Evolutionary conservation across 257 asterid species (phyloP), one percentile per base, ranked within the genome.

Genomic region (Nicotiana sylvestris): DNA sequence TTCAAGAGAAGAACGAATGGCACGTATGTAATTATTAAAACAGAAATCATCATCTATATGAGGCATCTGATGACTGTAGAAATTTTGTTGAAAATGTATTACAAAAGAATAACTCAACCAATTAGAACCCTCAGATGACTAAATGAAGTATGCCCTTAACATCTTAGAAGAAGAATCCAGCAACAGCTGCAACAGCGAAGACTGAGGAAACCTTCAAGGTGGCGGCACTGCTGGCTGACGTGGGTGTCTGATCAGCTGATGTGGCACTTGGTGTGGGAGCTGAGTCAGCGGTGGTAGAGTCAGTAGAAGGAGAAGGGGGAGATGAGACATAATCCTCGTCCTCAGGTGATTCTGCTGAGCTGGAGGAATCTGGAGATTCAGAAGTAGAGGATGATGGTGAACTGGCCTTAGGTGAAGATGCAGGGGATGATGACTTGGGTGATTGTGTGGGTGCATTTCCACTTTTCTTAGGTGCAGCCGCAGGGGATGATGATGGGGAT

Each of bases 141-240:
- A 43, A 66, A 66, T 33, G 25, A 3, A 16, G 9, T 1, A 35
- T 67, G 8, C 6, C 27, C 25, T 67, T 33, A 35, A 9, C 53
- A 67, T 35, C 25, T 62, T 37, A 81, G 83, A 86, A 76, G 82
- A 92, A 91, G 82, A 87, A 70, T 66, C 92, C 96, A 81, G 82
- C 92, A 1, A 85, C 89, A 4, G 87, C 87, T 10, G 86, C 92
- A 27, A 86, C 86, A 11, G 77, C 90, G 25, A 87, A 66, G 12
- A 81, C 81, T 2, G 90, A 90, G 5, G 93, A 91, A 76, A 84
- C 76, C 82, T 89, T 90, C 87, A 91, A 86, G 77, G 90, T 80
- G 53, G 88, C 6, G 43, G 91, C 88, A 11, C 86, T 90, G 2
- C 74, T 81, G 13, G 81, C 76, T 6, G 78, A 46, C 51, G 83